Evolutionary conservation across 352 stramenopile genomes (phyloP).

Genomic region (Phytophthora pini): DNA sequence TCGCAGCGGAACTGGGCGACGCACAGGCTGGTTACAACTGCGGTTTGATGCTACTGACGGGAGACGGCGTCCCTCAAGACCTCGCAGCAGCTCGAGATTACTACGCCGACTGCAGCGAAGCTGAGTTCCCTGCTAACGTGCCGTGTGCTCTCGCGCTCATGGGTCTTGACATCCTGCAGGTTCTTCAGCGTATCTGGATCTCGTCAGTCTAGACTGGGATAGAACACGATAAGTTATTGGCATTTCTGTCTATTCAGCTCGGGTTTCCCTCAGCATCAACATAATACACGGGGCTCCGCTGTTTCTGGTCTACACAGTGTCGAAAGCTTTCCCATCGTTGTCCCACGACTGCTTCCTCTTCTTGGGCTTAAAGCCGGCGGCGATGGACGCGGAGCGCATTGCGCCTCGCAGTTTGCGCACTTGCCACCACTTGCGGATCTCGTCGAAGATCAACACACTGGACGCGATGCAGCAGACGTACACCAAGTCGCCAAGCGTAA

Average conservation of each 20-base stretch:
- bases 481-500: conserved; percentile 92
- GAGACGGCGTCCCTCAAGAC: conserved; percentile 51
- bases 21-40: conserved; percentile 69
- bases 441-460: conserved; percentile 94
- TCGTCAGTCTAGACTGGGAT: conserved; percentile 13
- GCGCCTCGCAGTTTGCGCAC: conserved; percentile 43
- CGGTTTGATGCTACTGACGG: conserved; percentile 61
- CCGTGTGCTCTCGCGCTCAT: conserved; percentile 57
- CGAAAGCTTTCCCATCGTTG: conserved; percentile 62
- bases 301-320: conserved; percentile 57
- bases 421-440: conserved; percentile 91
- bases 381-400: conserved; percentile 43
- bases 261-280: conserved; percentile 17
- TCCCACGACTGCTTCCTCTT: conserved; percentile 80
- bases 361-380: conserved; percentile 44
- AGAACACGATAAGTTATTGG: conserved; percentile 32
- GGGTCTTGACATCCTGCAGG: conserved; percentile 37
- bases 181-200: conserved; percentile 16
- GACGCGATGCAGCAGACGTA: conserved; percentile 94
- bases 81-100: conserved; percentile 53
- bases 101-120: conserved; percentile 58
- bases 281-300: conserved; percentile 24
- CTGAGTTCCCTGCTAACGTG: conserved; percentile 66
- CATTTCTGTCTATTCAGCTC: conserved; percentile 40
- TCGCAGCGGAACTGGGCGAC: conserved; percentile 62